Evolutionary conservation across 2,329 filamentous ascomycete genomes (phyloP).

Genomic region (Aspergillus clavatus): DNA sequence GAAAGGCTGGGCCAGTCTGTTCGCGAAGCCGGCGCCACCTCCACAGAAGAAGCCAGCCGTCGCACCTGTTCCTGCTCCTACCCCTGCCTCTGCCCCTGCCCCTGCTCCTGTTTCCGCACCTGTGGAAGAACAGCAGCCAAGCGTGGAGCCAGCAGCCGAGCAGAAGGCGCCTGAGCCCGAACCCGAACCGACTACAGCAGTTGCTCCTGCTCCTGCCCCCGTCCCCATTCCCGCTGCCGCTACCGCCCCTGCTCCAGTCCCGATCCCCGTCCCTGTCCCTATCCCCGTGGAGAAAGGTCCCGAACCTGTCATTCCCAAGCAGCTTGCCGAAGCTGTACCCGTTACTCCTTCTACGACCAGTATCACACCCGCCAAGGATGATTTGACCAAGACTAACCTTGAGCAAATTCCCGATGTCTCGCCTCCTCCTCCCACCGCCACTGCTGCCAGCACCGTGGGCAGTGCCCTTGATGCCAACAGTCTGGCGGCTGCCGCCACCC

Average conservation of each 20-base stretch:
- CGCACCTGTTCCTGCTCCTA: conserved; percentile 32
- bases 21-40: conserved; percentile 58
- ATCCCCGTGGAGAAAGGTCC: conserved; percentile 38
- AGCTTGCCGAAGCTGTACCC: conserved; percentile 33
- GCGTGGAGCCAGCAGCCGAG: too few relatives aligned
- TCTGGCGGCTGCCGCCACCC: conserved; percentile 47
- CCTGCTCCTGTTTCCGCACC: conserved; percentile 32
- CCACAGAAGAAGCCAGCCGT: conserved; percentile 46
- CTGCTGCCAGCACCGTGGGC: conserved; percentile 80
- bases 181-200: too few relatives aligned
- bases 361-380: conserved; percentile 68
- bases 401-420: conserved; percentile 84
- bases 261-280: conserved; percentile 39
- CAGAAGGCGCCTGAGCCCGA: too few relatives aligned
- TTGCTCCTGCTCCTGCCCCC: conserved; percentile 33
- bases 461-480: conserved; percentile 75
- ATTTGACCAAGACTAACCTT: conserved; percentile 86
- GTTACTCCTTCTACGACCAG: conserved; percentile 39
- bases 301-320: conserved; percentile 27
- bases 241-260: conserved; percentile 24
- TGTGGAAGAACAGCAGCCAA: too few relatives aligned
- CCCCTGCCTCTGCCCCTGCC: conserved; percentile 23
- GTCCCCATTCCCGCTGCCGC: conserved; percentile 25
- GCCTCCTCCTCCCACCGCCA: conserved; percentile 69
- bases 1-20: conserved; percentile 67